Percentiles rank a stretch among this genome's conserved stretches.
These are phyloP conservation scores for Penicillium waksmanii DNA, from an alignment of 495 filamentous ascomycete genomes.

Conservation along the genomic window DNA sequence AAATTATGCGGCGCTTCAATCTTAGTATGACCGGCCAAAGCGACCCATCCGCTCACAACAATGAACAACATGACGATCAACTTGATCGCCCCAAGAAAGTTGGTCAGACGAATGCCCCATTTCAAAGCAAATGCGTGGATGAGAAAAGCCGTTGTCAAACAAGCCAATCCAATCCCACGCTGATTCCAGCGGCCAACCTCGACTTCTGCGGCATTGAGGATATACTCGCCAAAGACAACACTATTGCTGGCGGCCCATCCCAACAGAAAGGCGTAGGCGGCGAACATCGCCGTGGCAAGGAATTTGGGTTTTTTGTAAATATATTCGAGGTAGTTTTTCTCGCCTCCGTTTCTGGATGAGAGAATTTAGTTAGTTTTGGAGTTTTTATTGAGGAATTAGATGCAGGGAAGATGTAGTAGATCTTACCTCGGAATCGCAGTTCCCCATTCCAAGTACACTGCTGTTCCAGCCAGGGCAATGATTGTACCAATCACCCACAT, in stretches of 20 bases:
- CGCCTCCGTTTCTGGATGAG: constrained; percentile 57
- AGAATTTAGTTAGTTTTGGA: not conserved
- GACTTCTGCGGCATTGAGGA: constrained; percentile 63
- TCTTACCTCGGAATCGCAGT: constrained; percentile 52
- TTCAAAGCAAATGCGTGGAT: constrained; percentile 65
- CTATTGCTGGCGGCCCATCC: constrained; percentile 64
- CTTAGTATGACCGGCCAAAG: constrained; percentile 52
- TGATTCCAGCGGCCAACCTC: constrained; percentile 69
- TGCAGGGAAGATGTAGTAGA: not conserved
- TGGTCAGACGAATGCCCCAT: constrained; percentile 69
- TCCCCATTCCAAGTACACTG: constrained; percentile 60
- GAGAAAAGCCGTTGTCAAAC: constrained; percentile 64
- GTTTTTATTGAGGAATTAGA: too few relatives aligned
- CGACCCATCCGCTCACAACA: constrained; percentile 66
- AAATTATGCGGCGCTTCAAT: constrained; percentile 63
- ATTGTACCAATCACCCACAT: constrained; percentile 57
- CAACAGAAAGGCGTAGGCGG: constrained; percentile 59
- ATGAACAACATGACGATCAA: constrained; percentile 69
- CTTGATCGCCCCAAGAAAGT: constrained; percentile 69
- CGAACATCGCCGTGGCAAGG: constrained; percentile 65
- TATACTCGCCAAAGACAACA: constrained; percentile 71
- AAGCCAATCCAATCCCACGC: constrained; percentile 67
- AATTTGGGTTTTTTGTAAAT: constrained; percentile 67
- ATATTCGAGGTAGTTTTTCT: constrained; percentile 73
- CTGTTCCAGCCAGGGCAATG: constrained; percentile 54